Conservation (phyloP, 2,329 filamentous ascomycete species). For the Monosporascus sp. region DNA sequence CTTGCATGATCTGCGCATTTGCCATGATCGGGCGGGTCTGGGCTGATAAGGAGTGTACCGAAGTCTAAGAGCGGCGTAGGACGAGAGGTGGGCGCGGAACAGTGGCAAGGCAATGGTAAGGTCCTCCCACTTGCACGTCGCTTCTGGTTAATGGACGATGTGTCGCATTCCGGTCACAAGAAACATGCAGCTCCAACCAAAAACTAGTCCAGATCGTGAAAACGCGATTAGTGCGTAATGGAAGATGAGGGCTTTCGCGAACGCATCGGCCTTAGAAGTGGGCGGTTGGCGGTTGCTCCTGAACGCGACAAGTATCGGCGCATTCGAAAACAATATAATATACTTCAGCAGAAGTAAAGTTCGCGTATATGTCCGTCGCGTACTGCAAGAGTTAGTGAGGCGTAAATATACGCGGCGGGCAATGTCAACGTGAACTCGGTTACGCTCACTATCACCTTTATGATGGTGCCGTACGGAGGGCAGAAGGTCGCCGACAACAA, state of each 20-base stretch:
- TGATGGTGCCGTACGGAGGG: background rate
- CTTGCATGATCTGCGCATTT: constrained; percentile 49
- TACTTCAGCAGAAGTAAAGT: background rate
- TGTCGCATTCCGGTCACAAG: background rate
- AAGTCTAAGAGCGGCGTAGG: background rate
- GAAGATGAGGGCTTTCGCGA: background rate
- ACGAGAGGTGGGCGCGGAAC: background rate
- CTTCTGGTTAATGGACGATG: background rate
- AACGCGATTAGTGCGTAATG: background rate
- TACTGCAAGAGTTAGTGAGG: background rate
- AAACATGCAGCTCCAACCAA: background rate
- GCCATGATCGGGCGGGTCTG: constrained; percentile 32
- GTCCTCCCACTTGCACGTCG: background rate
- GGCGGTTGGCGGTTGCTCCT: background rate
- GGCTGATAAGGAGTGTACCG: background rate
- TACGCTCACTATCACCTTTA: background rate
- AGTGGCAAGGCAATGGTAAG: background rate
- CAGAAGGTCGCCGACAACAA: no score
- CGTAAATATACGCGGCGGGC: background rate
- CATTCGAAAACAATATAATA: background rate
- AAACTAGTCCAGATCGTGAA: background rate
- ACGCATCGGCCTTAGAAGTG: no score
- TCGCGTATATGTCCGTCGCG: background rate
- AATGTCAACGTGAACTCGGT: background rate
- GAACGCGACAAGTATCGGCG: background rate